Evolutionary conservation across 1,284 basidiomycete genomes (phyloP), one percentile per base, ranked within the genome.

Genomic region (Stereum hirsutum): DNA sequence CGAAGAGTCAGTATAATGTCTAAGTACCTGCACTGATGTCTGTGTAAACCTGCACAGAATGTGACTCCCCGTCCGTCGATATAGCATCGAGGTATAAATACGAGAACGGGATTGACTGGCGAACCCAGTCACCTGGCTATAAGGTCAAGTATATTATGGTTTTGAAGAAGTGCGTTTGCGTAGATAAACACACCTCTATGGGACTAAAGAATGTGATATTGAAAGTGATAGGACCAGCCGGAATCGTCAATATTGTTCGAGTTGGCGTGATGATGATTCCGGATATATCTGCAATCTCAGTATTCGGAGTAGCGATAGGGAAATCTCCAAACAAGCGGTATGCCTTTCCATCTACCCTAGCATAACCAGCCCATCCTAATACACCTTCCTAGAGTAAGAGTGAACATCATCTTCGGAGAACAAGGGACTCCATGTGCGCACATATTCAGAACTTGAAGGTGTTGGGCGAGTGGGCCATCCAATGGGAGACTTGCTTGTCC

Each of bases 41-140:
- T 19, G 61, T 56, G 49, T 66, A 63, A 20, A 61, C 41, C 44
- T 61, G 54, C 7, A 65, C 55, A 28, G 43, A 24, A 46, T 65
- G 64, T 21, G 51, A 6, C 2, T 48, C 24, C n/a, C 56, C 58
- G 44, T 66, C 64, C 6, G 49, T 42, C 0, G 64, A 56, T 6
- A 33, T 35, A 2, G 55, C 58, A 12, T 58, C 54, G 17, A 65
- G 41, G 26, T 53, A 48, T 14, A 64, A 19, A 44, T 66, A 62
- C 6, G 59, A 51, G 42, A 62, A 60, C 19, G 61, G 58, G 12
- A 64, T 42, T 8, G 61, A 64, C 47, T 65, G 58, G 21, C 52
- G 50, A 39, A 59, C 52, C 44, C 56, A 50, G 51, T 66, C 59
- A 6, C 49, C 49, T 0, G 61, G 57, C 56, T 65, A 33, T 37